Evolutionary conservation across 2,329 filamentous ascomycete species (phyloP).

Genomic region (Alternaria sp.): DNA sequence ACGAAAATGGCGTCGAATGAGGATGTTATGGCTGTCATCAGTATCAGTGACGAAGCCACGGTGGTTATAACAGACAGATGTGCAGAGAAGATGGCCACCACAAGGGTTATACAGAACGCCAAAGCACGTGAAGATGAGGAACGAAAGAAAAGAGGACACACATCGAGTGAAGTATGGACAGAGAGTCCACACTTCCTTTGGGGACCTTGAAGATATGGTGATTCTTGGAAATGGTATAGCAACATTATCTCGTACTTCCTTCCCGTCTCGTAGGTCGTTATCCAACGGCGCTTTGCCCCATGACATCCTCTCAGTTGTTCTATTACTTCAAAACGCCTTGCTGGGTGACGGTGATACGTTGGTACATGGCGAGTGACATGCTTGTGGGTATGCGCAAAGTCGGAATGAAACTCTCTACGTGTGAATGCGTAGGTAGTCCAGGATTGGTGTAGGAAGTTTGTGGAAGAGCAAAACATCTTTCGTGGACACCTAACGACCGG

Average conservation of each 20-base stretch:
- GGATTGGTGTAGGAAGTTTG: not conserved
- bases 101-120: not conserved
- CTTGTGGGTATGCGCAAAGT: not conserved
- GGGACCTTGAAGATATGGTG: not conserved
- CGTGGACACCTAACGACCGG: not conserved
- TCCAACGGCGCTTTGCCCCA: not conserved
- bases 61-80: not conserved
- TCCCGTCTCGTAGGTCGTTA: not conserved
- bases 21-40: not conserved
- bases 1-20: not conserved
- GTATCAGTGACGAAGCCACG: not conserved
- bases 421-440: not conserved
- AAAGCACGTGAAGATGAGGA: not conserved
- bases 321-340: conserved; percentile 14
- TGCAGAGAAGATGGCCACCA: not conserved
- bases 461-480: not conserved
- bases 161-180: not conserved
- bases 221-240: not conserved
- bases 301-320: not conserved
- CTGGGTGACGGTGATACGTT: conserved; percentile 13
- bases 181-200: not conserved
- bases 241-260: not conserved
- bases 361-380: conserved; percentile 12
- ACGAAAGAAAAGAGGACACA: not conserved
- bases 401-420: not conserved